phyloP scores from a whole-genome alignment of 2,329 filamentous ascomycete genomes.

The Fusarium dlaminii region DNA sequence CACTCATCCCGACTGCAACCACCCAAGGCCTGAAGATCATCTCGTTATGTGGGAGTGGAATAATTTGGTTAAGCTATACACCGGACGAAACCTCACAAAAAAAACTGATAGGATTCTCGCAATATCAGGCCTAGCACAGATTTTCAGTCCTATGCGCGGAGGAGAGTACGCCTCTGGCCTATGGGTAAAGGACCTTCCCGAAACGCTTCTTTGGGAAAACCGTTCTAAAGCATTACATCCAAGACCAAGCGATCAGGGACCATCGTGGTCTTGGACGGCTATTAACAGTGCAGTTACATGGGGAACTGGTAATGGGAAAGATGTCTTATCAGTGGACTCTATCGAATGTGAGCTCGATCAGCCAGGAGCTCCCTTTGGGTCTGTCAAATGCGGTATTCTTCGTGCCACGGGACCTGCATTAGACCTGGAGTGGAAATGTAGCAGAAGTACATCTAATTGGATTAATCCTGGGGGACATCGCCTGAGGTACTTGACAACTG shows the following conservation, averaged over 20 bases:
- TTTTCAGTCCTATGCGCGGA: not conserved
- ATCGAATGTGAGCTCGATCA: not conserved
- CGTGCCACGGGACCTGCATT: not conserved
- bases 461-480: too few relatives aligned
- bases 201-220: not conserved
- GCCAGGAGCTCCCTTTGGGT: not conserved
- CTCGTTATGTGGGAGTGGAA: not conserved
- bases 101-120: not conserved
- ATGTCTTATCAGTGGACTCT: not conserved
- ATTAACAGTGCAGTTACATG: not conserved
- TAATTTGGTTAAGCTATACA: not conserved
- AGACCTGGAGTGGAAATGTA: not conserved
- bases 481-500: not conserved
- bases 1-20: rapidly evolving
- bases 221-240: rapidly evolving
- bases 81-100: not conserved
- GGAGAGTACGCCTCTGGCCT: not conserved
- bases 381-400: not conserved
- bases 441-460: not conserved
- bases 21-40: too few relatives aligned
- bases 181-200: not conserved
- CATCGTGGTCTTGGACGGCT: not conserved
- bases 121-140: not conserved
- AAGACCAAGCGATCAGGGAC: not conserved
- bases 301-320: too few relatives aligned